phyloP scores from a whole-genome alignment of 73 alveolate species.

The Tetrahymena malaccensis region DNA sequence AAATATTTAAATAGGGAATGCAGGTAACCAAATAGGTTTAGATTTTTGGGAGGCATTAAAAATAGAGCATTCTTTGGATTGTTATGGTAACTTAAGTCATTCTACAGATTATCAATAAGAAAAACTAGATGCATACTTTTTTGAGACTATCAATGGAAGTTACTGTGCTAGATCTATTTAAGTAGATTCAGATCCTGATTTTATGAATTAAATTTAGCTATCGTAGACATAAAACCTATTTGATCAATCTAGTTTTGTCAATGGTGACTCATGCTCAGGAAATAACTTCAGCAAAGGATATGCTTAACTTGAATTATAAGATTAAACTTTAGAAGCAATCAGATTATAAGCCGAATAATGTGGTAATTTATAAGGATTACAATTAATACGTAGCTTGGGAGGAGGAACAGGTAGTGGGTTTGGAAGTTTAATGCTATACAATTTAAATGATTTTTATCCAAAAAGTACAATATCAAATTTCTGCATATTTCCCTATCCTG shows the following conservation, averaged over 20 bases:
- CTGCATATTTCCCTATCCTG: slow-evolving; percentile 78
- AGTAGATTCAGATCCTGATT: slow-evolving; percentile 24
- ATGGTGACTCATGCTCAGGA: slow-evolving; percentile 57
- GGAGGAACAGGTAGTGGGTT: slow-evolving; percentile 97
- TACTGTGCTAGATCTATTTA: slow-evolving; percentile 41
- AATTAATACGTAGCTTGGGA: slow-evolving; percentile 79
- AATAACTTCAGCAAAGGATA: slow-evolving; percentile 91
- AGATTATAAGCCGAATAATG: slow-evolving; percentile 79
- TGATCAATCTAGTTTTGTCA: background rate
- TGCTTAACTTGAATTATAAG: slow-evolving; percentile 57
- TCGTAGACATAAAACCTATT: slow-evolving; percentile 9
- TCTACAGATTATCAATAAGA: background rate
- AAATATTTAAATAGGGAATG: slow-evolving; percentile 86
- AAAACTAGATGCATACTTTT: slow-evolving; percentile 1
- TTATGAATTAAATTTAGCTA: background rate
- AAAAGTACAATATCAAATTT: slow-evolving; percentile 69
- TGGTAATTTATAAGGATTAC: slow-evolving; percentile 83
- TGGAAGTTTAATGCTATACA: slow-evolving; percentile 66
- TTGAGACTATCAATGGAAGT: background rate
- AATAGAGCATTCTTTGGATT: slow-evolving; percentile 72
- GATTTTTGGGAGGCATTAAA: slow-evolving; percentile 88
- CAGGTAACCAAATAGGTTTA: slow-evolving; percentile 92
- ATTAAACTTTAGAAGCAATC: slow-evolving; percentile 58
- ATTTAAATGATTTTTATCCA: slow-evolving; percentile 71
- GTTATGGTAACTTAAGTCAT: slow-evolving; percentile 49